phyloP scores from a whole-genome alignment of 2,329 filamentous ascomycete genomes.

The Penicillium palitans region DNA sequence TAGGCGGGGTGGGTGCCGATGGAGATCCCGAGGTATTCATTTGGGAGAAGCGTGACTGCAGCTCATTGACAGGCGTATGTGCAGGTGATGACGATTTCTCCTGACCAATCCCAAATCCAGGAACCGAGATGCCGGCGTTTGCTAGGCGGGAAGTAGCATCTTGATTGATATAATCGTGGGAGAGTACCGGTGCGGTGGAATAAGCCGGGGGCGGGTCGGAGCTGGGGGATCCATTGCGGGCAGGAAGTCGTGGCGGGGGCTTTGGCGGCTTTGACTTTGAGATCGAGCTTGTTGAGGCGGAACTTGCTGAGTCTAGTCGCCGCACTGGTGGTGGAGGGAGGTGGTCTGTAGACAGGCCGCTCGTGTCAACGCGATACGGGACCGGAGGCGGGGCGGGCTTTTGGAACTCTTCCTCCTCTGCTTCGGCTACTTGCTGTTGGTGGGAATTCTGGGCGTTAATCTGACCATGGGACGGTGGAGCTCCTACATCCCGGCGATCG shows the following conservation, averaged over 20 bases:
- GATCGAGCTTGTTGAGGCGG: constrained; percentile 26
- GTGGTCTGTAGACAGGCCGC: constrained; percentile 66
- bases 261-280: constrained; percentile 52
- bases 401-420: constrained; percentile 27
- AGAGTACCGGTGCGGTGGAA: constrained; percentile 43
- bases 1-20: constrained; percentile 33
- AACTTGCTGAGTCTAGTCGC: constrained; percentile 33
- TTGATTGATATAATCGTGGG: constrained; percentile 52
- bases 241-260: constrained; percentile 69
- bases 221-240: constrained; percentile 58
- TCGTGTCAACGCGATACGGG: constrained; percentile 70
- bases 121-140: constrained; percentile 74
- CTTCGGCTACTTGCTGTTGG: constrained; percentile 34
- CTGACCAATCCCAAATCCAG: constrained; percentile 70
- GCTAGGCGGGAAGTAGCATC: constrained; percentile 67
- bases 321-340: constrained; percentile 70
- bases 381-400: constrained; percentile 55
- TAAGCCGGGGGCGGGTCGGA: constrained; percentile 50
- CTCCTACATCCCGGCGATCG: constrained; percentile 46
- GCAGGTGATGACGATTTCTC: constrained; percentile 27
- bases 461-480: constrained; percentile 43
- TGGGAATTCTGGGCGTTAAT: constrained; percentile 33
- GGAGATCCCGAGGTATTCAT: constrained; percentile 45
- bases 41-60: constrained; percentile 67
- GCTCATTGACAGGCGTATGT: constrained; percentile 58